Evolutionary conservation across 352 stramenopile genomes (phyloP).

Genomic region (Phytophthora tubulina): DNA sequence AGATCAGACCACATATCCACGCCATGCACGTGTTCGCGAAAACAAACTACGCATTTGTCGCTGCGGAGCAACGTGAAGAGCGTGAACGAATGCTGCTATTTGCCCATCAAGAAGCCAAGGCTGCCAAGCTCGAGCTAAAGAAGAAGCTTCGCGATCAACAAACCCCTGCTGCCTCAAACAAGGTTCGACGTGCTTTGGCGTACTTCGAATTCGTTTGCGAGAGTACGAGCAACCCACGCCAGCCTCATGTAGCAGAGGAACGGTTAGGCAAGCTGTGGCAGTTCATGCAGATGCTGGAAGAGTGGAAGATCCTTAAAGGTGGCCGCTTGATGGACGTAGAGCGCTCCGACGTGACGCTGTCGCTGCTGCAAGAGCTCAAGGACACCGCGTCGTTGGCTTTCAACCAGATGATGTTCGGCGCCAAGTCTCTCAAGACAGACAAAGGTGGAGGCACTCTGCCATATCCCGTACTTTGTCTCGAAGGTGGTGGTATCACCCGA

Average conservation of each 20-base stretch:
- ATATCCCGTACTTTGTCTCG: constrained; percentile 68
- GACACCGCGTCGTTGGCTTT: constrained; percentile 61
- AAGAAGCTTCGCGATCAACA: constrained; percentile 44
- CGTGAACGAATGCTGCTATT: constrained; percentile 58
- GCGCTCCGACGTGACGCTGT: constrained; percentile 54
- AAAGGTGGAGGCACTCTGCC: constrained; percentile 48
- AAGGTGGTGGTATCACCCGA: constrained; percentile 24
- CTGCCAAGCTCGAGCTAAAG: constrained; percentile 55
- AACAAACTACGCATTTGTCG: constrained; percentile 51
- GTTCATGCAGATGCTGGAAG: constrained; percentile 74
- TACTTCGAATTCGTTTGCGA: constrained; percentile 77
- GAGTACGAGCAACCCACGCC: constrained; percentile 49
- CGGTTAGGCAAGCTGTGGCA: constrained; percentile 80
- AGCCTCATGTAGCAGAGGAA: constrained; percentile 46
- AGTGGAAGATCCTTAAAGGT: constrained; percentile 80
- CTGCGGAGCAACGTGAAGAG: constrained; percentile 57
- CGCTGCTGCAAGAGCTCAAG: constrained; percentile 64
- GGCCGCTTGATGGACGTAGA: constrained; percentile 74
- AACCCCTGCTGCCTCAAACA: constrained; percentile 51
- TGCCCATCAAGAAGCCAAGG: constrained; percentile 66
- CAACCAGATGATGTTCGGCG: constrained; percentile 51
- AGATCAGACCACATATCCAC: constrained; percentile 64
- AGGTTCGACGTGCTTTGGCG: constrained; percentile 61
- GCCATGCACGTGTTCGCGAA: constrained; percentile 62
- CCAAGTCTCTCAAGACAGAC: constrained; percentile 25